Conservation (phyloP, 2,329 filamentous ascomycete species). For the Pezicula carpinea region DNA sequence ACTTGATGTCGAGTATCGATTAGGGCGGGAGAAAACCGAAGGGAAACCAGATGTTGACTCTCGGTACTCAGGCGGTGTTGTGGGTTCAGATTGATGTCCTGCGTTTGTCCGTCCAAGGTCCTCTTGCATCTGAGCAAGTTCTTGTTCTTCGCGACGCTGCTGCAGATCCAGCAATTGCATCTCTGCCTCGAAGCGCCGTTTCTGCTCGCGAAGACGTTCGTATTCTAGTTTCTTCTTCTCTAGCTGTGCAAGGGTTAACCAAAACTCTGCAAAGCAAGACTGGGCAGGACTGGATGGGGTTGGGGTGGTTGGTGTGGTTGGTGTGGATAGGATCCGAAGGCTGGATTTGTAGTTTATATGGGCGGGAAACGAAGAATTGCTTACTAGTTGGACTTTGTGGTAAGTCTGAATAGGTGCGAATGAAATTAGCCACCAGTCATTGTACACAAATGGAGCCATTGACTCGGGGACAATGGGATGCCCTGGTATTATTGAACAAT, state of each 20-base stretch:
- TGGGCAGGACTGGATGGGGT: background rate
- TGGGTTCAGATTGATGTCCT: constrained; percentile 88
- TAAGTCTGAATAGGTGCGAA: constrained; percentile 44
- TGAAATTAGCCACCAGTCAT: constrained; percentile 16
- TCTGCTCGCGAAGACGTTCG: constrained; percentile 84
- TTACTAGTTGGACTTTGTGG: constrained; percentile 74
- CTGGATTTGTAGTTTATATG: background rate
- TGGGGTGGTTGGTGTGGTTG: background rate
- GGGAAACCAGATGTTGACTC: constrained; percentile 69
- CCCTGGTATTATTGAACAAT: constrained; percentile 6
- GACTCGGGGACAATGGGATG: background rate
- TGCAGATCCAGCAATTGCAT: constrained; percentile 87
- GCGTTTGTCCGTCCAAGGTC: constrained; percentile 59
- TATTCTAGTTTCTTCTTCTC: constrained; percentile 93
- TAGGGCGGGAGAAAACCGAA: constrained; percentile 75
- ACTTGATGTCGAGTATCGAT: constrained; percentile 85
- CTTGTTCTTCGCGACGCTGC: constrained; percentile 75
- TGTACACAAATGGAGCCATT: constrained; percentile 2
- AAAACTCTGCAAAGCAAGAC: background rate
- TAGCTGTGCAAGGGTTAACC: constrained; percentile 56
- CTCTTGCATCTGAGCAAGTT: constrained; percentile 80
- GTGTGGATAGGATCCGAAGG: background rate
- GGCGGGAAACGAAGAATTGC: constrained; percentile 25
- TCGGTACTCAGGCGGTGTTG: constrained; percentile 89
- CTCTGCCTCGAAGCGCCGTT: constrained; percentile 83